These are phyloP conservation scores for Patellaria atrata DNA, from an alignment of 495 filamentous ascomycete genomes.

Conservation along the genomic window DNA sequence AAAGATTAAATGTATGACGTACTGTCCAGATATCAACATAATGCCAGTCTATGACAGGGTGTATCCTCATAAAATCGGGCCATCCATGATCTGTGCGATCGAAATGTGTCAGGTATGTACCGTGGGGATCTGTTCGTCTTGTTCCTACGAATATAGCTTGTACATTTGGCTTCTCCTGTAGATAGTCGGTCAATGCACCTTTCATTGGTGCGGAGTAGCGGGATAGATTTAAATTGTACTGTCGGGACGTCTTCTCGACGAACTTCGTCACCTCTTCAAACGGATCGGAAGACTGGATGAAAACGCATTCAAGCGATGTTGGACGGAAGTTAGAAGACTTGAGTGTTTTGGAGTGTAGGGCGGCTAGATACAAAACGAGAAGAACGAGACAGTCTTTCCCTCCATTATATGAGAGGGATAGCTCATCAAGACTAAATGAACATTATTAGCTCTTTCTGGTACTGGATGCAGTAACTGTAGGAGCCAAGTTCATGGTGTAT, in stretches of 20 bases:
- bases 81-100: slow-evolving; percentile 77
- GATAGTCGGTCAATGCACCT: slow-evolving; percentile 61
- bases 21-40: slow-evolving; percentile 90
- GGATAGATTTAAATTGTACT: slow-evolving; percentile 63
- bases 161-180: slow-evolving; percentile 44
- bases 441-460: slow-evolving; percentile 1
- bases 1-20: slow-evolving; percentile 22
- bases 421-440: slow-evolving; percentile 45
- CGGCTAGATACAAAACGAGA: slow-evolving; percentile 72
- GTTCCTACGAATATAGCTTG: slow-evolving; percentile 90
- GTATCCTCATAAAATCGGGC: slow-evolving; percentile 84
- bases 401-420: slow-evolving; percentile 92
- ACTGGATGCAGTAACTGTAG: neutral
- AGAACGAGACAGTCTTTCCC: slow-evolving; percentile 96
- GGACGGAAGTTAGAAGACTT: slow-evolving; percentile 8
- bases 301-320: slow-evolving; percentile 58
- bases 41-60: slow-evolving; percentile 95
- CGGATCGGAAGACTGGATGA: slow-evolving; percentile 66
- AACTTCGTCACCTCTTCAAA: slow-evolving; percentile 80
- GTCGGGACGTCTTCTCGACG: slow-evolving; percentile 43
- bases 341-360: slow-evolving; percentile 33
- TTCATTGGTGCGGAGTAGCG: slow-evolving; percentile 70
- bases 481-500: slow-evolving; percentile 1
- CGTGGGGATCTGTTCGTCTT: slow-evolving; percentile 81
- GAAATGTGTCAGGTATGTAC: slow-evolving; percentile 60